phyloP scores from a whole-genome alignment of 805 yeast genomes.

The Candida koratica region DNA sequence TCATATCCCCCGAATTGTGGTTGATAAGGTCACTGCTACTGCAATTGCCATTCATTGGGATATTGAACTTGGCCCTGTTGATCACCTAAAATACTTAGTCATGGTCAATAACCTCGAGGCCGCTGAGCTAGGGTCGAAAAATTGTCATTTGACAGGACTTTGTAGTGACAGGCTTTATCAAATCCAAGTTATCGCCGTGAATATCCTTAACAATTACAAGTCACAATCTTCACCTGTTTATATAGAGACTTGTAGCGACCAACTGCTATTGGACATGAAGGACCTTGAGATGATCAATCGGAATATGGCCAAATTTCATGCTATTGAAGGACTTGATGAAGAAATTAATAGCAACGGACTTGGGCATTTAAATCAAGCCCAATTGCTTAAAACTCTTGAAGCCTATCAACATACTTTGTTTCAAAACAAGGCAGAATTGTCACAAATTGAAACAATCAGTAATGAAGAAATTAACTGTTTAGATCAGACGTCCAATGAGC shows the following conservation, averaged over 20 bases:
- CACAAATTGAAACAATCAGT: conserved; percentile 17
- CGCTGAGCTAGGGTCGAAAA: conserved; percentile 32
- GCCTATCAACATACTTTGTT: conserved; percentile 1
- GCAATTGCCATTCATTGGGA: conserved; percentile 58
- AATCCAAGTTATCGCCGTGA: conserved; percentile 35
- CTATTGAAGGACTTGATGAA: background rate
- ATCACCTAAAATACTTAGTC: conserved; percentile 30
- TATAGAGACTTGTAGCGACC: conserved; percentile 22
- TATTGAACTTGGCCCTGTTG: conserved; percentile 26
- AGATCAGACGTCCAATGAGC: background rate
- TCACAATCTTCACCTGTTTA: conserved; percentile 32
- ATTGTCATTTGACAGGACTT: conserved; percentile 33
- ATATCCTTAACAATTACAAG: conserved; percentile 31
- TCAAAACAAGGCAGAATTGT: conserved; percentile 2
- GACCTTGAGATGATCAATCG: background rate
- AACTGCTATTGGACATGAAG: background rate
- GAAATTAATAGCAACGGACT: background rate
- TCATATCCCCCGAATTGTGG: conserved; percentile 49
- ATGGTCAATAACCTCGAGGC: conserved; percentile 34
- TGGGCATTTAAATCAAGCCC: background rate
- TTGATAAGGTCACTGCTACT: conserved; percentile 47
- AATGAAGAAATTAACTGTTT: conserved; percentile 1
- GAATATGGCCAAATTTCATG: background rate
- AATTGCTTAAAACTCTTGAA: background rate
- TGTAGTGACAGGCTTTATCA: conserved; percentile 26